Evolutionary conservation across 1,284 basidiomycete species (phyloP).

Genomic region (Kwoniella shivajii): DNA sequence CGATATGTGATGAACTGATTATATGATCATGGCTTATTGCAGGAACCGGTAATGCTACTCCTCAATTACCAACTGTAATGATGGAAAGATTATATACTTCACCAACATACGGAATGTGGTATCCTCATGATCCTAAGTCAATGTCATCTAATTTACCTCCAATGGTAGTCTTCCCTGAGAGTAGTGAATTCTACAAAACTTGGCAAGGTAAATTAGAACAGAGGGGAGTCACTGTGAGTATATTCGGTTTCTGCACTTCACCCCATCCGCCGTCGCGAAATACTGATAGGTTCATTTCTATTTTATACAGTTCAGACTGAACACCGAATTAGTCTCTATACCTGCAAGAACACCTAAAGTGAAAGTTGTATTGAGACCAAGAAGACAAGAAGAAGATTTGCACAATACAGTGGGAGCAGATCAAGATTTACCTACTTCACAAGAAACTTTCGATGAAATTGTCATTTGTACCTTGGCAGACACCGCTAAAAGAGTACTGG

Average conservation of each 20-base stretch:
- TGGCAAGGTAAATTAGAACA: conserved; percentile 52
- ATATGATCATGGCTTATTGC: not conserved
- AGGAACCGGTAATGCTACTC: conserved; percentile 55
- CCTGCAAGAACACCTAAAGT: conserved; percentile 44
- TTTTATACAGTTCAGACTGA: conserved; percentile 44
- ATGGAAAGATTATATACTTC: conserved; percentile 56
- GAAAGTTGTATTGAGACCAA: conserved; percentile 38
- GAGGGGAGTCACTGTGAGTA: conserved; percentile 49
- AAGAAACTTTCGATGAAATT: conserved; percentile 65
- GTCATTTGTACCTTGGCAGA: conserved; percentile 65
- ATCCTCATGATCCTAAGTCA: conserved; percentile 50
- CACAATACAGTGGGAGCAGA: conserved; percentile 51
- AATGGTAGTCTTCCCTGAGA: conserved; percentile 56
- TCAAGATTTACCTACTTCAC: conserved; percentile 43
- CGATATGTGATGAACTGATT: not conserved
- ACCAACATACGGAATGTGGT: conserved; percentile 57
- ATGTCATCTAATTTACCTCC: conserved; percentile 54
- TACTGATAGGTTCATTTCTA: not conserved
- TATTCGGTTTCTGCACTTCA: not conserved
- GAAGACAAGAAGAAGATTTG: conserved; percentile 44
- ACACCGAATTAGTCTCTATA: conserved; percentile 51
- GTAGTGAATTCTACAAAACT: conserved; percentile 51
- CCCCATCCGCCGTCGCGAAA: not conserved
- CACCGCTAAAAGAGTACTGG: conserved; percentile 62
- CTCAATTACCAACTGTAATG: conserved; percentile 53